These are phyloP conservation scores for Calendula officinalis DNA, from an alignment of 129 eudicot genomes.

Conservation along the genomic window DNA sequence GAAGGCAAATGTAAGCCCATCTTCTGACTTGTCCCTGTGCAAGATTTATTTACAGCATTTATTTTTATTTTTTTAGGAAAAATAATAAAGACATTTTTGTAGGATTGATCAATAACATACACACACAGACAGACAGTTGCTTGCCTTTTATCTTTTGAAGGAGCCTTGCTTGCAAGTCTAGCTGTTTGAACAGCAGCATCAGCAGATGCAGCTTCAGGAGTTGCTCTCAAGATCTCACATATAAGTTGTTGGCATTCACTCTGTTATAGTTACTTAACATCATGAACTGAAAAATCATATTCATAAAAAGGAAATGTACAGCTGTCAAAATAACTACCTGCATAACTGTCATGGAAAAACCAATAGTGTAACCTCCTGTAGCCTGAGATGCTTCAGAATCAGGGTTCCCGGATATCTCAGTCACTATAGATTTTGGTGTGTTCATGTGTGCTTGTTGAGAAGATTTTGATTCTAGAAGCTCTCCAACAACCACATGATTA, in stretches of 20 bases:
- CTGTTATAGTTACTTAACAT: conserved; percentile 38
- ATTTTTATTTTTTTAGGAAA: too few relatives aligned
- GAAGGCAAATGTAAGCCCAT: conserved; percentile 91
- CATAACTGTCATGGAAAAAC: conserved; percentile 82
- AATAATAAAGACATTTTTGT: conserved; percentile 41
- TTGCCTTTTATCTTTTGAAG: conserved; percentile 89
- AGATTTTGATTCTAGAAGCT: conserved; percentile 83
- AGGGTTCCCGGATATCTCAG: conserved; percentile 63
- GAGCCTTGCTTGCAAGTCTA: conserved; percentile 80
- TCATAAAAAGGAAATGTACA: not conserved
- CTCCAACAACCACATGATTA: conserved; percentile 92
- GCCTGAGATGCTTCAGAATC: conserved; percentile 72
- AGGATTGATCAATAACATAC: conserved; percentile 34
- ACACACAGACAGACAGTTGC: conserved; percentile 5
- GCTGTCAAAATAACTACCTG: conserved; percentile 44
- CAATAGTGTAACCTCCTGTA: conserved; percentile 89
- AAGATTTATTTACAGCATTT: too few relatives aligned
- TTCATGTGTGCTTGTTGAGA: conserved; percentile 64
- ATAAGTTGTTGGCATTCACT: conserved; percentile 99
- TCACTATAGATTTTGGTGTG: conserved; percentile 62
- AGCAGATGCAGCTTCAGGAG: conserved; percentile 99
- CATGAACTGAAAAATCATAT: conserved; percentile 7
- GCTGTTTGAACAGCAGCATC: conserved; percentile 99
- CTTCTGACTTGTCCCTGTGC: conserved; percentile 87
- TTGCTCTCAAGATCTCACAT: conserved; percentile 95